Evolutionary conservation across 2,329 filamentous ascomycete species (phyloP).

Genomic region (Dothiorella sarmentorum): DNA sequence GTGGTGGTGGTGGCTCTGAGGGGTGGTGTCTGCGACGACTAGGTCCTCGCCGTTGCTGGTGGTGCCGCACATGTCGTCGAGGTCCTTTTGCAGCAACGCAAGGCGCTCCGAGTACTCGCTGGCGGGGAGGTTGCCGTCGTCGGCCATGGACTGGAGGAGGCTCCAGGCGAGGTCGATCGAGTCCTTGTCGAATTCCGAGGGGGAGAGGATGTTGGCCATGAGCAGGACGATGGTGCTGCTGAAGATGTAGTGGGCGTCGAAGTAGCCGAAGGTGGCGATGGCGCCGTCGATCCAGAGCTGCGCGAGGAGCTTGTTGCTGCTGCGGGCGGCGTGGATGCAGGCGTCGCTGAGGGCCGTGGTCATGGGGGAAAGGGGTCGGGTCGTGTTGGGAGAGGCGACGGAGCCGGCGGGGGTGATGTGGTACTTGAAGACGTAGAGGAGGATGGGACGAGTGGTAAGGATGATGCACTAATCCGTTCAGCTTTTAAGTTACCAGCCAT

Average conservation of each 20-base stretch:
- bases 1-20: background rate
- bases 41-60: background rate
- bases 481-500: no score
- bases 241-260: conserved; percentile 30
- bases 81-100: conserved; percentile 16
- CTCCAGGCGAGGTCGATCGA: conserved; percentile 23
- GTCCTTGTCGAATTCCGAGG: conserved; percentile 24
- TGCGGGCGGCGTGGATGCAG: conserved; percentile 28
- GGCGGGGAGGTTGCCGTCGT: conserved; percentile 34
- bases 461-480: conserved; percentile 36
- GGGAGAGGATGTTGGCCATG: conserved; percentile 27
- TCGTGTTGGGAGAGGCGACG: conserved; percentile 12
- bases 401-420: conserved; percentile 16
- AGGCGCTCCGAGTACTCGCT: conserved; percentile 31
- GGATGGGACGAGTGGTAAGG: conserved; percentile 38
- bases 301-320: conserved; percentile 25
- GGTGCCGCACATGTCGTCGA: conserved; percentile 18
- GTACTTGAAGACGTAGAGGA: conserved; percentile 38
- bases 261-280: conserved; percentile 29
- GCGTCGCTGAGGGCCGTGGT: conserved; percentile 31
- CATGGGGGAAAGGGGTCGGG: conserved; percentile 26
- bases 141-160: conserved; percentile 35
- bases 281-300: conserved; percentile 28
- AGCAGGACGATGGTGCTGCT: conserved; percentile 26
- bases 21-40: background rate